Evolutionary conservation across 1,284 basidiomycete species (phyloP).

Genomic region (Nidula niveotomentosa): DNA sequence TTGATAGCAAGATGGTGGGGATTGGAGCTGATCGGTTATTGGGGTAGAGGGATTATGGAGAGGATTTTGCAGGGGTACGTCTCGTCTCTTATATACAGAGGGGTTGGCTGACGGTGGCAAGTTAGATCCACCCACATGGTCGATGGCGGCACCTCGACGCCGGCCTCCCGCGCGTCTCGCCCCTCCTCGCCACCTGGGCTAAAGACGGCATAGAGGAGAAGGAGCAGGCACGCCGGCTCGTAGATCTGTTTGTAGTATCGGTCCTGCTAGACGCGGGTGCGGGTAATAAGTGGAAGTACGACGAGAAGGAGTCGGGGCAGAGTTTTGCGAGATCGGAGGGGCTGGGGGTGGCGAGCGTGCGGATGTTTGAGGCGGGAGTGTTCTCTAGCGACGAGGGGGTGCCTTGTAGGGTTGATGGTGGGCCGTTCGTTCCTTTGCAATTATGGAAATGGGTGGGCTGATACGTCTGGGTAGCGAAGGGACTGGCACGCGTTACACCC

Average conservation of each 20-base stretch:
- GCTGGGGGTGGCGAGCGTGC: constrained; percentile 87
- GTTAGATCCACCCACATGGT: constrained; percentile 83
- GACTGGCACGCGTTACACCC: constrained; percentile 65
- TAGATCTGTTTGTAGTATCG: constrained; percentile 93
- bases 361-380: constrained; percentile 86
- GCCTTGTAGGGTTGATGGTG: constrained; percentile 81
- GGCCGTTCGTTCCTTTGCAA: constrained; percentile 6
- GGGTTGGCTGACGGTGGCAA: too few relatives aligned
- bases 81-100: constrained; percentile 20
- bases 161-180: constrained; percentile 60
- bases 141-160: constrained; percentile 89
- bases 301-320: constrained; percentile 58
- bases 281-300: constrained; percentile 81
- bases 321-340: constrained; percentile 84
- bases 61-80: constrained; percentile 19
- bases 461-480: constrained; percentile 52
- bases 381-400: constrained; percentile 72
- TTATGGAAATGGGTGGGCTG: not conserved
- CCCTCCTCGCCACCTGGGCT: constrained; percentile 58
- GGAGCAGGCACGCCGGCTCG: constrained; percentile 71
- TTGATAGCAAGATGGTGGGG: not conserved
- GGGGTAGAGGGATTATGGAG: constrained; percentile 74
- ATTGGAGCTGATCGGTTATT: constrained; percentile 1
- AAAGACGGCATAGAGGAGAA: constrained; percentile 40
- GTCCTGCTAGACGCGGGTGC: constrained; percentile 95